Evolutionary conservation across 345 rosid species (phyloP), one percentile per base, ranked within the genome.

Genomic region (Ricinus communis): DNA sequence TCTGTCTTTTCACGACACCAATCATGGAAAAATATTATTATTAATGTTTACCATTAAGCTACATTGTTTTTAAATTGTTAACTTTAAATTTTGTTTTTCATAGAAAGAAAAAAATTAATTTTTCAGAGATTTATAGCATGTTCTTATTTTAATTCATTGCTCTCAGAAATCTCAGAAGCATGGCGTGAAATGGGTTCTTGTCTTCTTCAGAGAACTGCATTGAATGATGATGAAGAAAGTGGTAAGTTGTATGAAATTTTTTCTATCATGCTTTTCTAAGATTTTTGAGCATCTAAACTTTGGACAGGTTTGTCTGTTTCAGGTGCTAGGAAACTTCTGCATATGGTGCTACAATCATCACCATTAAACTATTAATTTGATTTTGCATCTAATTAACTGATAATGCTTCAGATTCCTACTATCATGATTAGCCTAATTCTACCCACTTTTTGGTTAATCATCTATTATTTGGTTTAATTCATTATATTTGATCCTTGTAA

Each of bases 141-240:
- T 19, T 55, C 55, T 54, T 56, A 65, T 38, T 6, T 16, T 0
- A 1, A 5, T 50, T 9, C 24, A 1, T 62, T 62, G 31, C 1
- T 45, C 61, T 41, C 87, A 96, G 98, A 96, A 82, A 93, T 96
- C 82, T 93, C 99, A 2, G 98, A 91, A 71, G 89, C 99, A 14
- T 73, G 93, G 80, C 91, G 75, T 68, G 98, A 96, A 83, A 83
- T 96, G 97, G 98, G 99, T 74, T 76, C 86, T 54, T 93, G 93
- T 85, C 87, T 96, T 55, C 91, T 96, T 21, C 92, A 87, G 81
- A 88, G 84, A 83, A 91, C 87, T 22, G 85, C 96, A 14, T 82
- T 89, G 41, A 86, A 87, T 54, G 86, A 83, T 70, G 96, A 89
- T 49, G 88, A 84, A 85, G 99, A 88, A 76, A 85, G 90, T 68